Evolutionary conservation across 495 filamentous ascomycete genomes (phyloP), one percentile per base, ranked within the genome.

Genomic region (Neurospora intermedia): DNA sequence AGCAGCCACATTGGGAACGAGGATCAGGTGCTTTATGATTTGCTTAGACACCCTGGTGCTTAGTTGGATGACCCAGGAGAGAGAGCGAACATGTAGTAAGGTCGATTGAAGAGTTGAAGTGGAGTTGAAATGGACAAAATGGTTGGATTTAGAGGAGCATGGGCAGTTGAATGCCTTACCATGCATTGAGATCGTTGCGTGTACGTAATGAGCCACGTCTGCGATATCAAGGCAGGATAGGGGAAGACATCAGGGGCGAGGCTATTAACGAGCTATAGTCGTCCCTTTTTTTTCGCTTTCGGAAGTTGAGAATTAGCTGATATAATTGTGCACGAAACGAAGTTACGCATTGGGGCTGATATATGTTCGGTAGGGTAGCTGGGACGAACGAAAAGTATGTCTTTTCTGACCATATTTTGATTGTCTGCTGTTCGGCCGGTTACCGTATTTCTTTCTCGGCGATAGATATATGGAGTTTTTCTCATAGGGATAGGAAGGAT

Each of bases 21-120:
- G 6, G 78, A 77, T 2, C 75, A 78, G 66, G 74, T 73, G 31
- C 69, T 80, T 62, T 80, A 76, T 72, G 76, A 80, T 35, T 20
- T 80, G 72, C 54, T 81, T 43, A 54, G 74, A 38, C 54, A 66
- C 54, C 54, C 54, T 66, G 54, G 54, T 66, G 54, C 54, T 38
- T 66, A 66, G 54, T 66, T 35, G 27, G 54, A 38, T 38, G 54
- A 66, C 54, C 16, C 8, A 15, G 54, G 54, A 2, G 27, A 16
- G 23, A 15, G 6, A 15, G 15, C 27, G 15, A 15, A 38, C 54
- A 35, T 66, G 23, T 66, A 18, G 7, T 15, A 31, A 35, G 27
- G 23, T 66, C 7, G 27, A 9, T 18, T 38, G 54, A 35, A 10
- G 43, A 46, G 20, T 8, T 66, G 27, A 66, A 66, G 27, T 31